Evolutionary conservation across 164 flowering plant species (phyloP), one percentile per base, ranked within the genome.

Genomic region (Aristolochia contorta): DNA sequence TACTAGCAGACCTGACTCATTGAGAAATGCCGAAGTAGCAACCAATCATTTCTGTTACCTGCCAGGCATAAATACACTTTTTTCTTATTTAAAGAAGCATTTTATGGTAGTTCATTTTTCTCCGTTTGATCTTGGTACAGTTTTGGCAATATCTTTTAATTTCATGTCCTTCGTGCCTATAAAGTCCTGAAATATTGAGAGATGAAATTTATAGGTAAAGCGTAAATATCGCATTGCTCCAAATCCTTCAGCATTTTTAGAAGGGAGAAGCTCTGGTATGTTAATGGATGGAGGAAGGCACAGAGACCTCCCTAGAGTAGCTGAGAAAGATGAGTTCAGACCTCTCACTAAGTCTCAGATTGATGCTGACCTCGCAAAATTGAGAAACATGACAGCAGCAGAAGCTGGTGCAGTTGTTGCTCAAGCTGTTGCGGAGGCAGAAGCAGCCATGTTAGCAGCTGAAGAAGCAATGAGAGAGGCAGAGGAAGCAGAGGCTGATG

Each of bases 371-470:
- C 70, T 87, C 15, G 66, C 77, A 19, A 80, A 80, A 70, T 78
- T 84, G 78, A 78, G 81, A 69, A 78, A 68, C 45, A 81, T 87
- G 91, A 80, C 83, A 45, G 80, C 85, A 19, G 65, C 82, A 62
- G 96, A 91, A 77, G 98, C 98, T 49, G 92, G 95, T 61, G 85
- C 80, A 25, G 95, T 83, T 58, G 96, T 93, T 68, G 96, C 96
- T 67, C 78, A 62, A 66, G 88, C 95, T 53, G 95, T 92, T 65
- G 91, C 98, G 13, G 95, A 80, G 74, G 98, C 98, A 61, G 98
- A 92, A 76, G 78, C 80, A 58, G 93, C 92, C 63, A 80, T 89
- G 68, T 88, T 87, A 45, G 95, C 84, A 69, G 96, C 96, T 65
- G 91, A 82, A 78, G 82, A 79, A 67, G 96, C 98, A 19, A 87